Evolutionary conservation across 2,329 filamentous ascomycete species (phyloP).

Genomic region (Monosporascus cannonballus): DNA sequence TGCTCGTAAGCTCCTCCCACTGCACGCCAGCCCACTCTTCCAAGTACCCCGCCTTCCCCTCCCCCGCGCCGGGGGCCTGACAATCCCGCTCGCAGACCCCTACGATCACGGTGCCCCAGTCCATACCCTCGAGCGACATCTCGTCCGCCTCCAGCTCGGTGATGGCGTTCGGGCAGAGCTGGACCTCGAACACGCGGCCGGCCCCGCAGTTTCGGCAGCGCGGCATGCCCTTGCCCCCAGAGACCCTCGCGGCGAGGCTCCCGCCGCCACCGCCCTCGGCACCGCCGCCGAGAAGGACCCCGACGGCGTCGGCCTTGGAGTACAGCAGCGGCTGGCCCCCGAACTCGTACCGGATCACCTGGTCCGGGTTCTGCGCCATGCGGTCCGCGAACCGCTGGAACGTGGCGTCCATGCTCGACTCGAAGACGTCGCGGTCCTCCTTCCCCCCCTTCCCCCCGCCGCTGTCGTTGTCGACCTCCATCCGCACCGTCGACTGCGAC

Average conservation of each 20-base stretch:
- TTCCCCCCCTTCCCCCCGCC: slow-evolving; percentile 31
- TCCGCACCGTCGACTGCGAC: slow-evolving; percentile 41
- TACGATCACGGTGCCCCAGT: slow-evolving; percentile 91
- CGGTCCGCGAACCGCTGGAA: slow-evolving; percentile 79
- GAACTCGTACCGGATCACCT: slow-evolving; percentile 77
- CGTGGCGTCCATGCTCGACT: slow-evolving; percentile 66
- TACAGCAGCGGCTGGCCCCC: slow-evolving; percentile 71
- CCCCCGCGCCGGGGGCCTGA: slow-evolving; percentile 47
- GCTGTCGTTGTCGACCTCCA: slow-evolving; percentile 38
- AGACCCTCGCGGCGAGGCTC: slow-evolving; percentile 17
- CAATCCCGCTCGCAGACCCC: slow-evolving; percentile 82
- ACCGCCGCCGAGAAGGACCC: slow-evolving; percentile 48
- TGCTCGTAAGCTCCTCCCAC: slow-evolving; percentile 70
- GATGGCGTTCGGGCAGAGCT: slow-evolving; percentile 88
- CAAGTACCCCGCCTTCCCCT: slow-evolving; percentile 66
- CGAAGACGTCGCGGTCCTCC: slow-evolving; percentile 67
- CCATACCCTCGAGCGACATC: slow-evolving; percentile 76
- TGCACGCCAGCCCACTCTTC: slow-evolving; percentile 99
- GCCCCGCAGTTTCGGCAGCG: slow-evolving; percentile 71
- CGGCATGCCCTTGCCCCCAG: slow-evolving; percentile 50
- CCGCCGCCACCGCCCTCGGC: slow-evolving; percentile 20
- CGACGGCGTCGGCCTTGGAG: slow-evolving; percentile 68
- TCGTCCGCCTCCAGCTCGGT: slow-evolving; percentile 78
- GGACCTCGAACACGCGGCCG: slow-evolving; percentile 78
- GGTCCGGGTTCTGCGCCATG: slow-evolving; percentile 73